A percentile compares a stretch with the other conserved stretches of the same genome.
phyloP scores from a whole-genome alignment of 768 basidiomycete species.

The Leccinum uliginosum region DNA sequence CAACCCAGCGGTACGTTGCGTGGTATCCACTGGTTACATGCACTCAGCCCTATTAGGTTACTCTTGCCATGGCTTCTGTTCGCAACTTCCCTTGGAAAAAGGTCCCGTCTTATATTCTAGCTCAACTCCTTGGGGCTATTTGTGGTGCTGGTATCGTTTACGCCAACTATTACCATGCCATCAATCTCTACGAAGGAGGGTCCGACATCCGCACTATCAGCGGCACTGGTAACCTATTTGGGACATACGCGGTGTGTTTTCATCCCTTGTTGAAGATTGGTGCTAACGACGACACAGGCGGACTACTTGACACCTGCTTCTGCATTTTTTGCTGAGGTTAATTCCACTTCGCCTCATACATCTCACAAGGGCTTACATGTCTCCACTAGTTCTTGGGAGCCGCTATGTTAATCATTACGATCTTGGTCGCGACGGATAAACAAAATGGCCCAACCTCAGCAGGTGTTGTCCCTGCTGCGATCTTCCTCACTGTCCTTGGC shows the following conservation, averaged over 20 bases:
- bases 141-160: conserved; percentile 56
- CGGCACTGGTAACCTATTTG: conserved; percentile 55
- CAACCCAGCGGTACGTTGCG: conserved; percentile 56
- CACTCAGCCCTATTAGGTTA: conserved; percentile 45
- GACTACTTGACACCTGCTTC: conserved; percentile 41
- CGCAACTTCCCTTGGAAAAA: conserved; percentile 79
- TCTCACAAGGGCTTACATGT: background rate
- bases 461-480: conserved; percentile 49
- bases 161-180: conserved; percentile 63
- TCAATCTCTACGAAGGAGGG: conserved; percentile 60
- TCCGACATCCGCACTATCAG: conserved; percentile 48
- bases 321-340: conserved; percentile 44
- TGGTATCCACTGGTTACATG: background rate
- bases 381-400: conserved; percentile 48
- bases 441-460: conserved; percentile 44
- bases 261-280: background rate
- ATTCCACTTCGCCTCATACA: background rate
- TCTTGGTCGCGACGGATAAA: conserved; percentile 53
- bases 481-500: conserved; percentile 58
- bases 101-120: conserved; percentile 64
- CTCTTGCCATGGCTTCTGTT: conserved; percentile 62
- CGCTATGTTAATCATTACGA: conserved; percentile 48
- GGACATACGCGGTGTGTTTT: conserved; percentile 53
- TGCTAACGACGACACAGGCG: conserved; percentile 27
- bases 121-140: conserved; percentile 59